A percentile compares a stretch with the other conserved stretches of the same genome.
Evolutionary conservation across 2,329 filamentous ascomycete species (phyloP).

Genomic region (Fusarium camptoceras): DNA sequence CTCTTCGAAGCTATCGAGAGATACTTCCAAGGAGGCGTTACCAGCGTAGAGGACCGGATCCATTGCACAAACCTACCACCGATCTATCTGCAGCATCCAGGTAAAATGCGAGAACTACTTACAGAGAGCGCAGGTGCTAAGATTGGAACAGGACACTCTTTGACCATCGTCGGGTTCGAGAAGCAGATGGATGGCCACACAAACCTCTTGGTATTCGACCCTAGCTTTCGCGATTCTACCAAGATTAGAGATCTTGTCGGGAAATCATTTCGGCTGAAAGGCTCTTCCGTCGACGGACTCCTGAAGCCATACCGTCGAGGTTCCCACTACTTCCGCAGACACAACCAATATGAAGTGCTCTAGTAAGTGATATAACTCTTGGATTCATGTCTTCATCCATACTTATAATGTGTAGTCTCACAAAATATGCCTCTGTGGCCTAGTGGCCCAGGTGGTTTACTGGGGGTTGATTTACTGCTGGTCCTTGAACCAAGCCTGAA

Average conservation of each 20-base stretch:
- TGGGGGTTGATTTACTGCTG: slow-evolving; percentile 34
- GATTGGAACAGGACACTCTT: slow-evolving; percentile 75
- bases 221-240: slow-evolving; percentile 78
- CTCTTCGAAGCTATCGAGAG: slow-evolving; percentile 76
- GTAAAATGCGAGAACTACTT: slow-evolving; percentile 53
- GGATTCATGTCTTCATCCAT: not conserved
- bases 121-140: not conserved
- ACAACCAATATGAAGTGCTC: slow-evolving; percentile 83
- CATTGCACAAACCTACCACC: slow-evolving; percentile 79
- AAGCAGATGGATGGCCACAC: slow-evolving; percentile 70
- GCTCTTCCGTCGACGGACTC: slow-evolving; percentile 55
- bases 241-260: slow-evolving; percentile 70
- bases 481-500: slow-evolving; percentile 81
- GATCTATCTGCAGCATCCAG: slow-evolving; percentile 89
- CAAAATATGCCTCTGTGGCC: slow-evolving; percentile 24
- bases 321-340: slow-evolving; percentile 73
- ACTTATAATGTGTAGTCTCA: slow-evolving; percentile 32
- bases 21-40: slow-evolving; percentile 74
- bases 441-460: not conserved
- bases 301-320: slow-evolving; percentile 81
- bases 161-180: slow-evolving; percentile 91
- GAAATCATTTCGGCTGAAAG: slow-evolving; percentile 57
- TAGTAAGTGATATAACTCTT: slow-evolving; percentile 62
- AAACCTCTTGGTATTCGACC: slow-evolving; percentile 88
- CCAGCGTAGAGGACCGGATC: slow-evolving; percentile 64